Evolutionary conservation across 2,329 filamentous ascomycete species (phyloP).

Genomic region (Fusarium staphyleae): DNA sequence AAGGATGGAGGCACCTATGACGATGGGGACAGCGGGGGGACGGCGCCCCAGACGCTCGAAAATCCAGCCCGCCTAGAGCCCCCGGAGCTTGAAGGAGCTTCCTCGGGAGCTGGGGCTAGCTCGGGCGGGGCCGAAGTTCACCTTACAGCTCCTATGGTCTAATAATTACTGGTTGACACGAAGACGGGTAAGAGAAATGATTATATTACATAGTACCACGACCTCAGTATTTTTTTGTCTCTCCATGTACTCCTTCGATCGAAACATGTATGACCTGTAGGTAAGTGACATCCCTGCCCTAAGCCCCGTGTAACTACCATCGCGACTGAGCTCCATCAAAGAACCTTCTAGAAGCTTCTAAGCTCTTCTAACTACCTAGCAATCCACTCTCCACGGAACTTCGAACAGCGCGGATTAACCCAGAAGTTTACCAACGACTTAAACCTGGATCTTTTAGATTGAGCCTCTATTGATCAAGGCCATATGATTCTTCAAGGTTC

Average conservation of each 20-base stretch:
- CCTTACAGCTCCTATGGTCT: background rate
- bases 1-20: slow-evolving; percentile 35
- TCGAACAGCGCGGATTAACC: no score
- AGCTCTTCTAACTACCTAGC: background rate
- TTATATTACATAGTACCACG: no score
- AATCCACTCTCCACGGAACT: background rate
- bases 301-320: slow-evolving; percentile 15
- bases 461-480: no score
- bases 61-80: slow-evolving; percentile 17
- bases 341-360: slow-evolving; percentile 43
- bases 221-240: background rate
- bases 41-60: slow-evolving; percentile 22
- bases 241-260: background rate
- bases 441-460: no score
- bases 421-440: no score
- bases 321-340: slow-evolving; percentile 12
- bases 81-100: slow-evolving; percentile 6
- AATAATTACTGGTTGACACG: no score
- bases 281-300: slow-evolving; percentile 10
- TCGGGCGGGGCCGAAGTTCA: slow-evolving; percentile 6
- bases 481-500: no score
- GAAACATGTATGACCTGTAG: slow-evolving; percentile 6
- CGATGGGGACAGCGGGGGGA: slow-evolving; percentile 32
- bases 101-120: slow-evolving; percentile 7
- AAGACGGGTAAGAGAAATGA: no score